Percentiles rank a stretch among this genome's conserved stretches.
phyloP scores from a whole-genome alignment of 345 rosid species.

The Boechera divaricarpa region DNA sequence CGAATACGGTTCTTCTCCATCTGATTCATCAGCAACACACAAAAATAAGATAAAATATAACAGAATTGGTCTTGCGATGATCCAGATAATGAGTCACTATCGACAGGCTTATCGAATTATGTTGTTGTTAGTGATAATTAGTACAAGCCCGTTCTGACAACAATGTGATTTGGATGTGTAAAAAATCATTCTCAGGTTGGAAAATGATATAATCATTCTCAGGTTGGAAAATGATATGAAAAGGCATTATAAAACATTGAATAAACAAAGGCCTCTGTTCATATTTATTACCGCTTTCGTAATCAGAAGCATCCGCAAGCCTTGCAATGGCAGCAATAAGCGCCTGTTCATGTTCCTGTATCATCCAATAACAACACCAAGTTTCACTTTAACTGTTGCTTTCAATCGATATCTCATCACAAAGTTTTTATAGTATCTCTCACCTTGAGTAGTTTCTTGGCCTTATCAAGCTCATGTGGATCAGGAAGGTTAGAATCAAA shows the following conservation, averaged over 20 bases:
- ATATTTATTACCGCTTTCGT: constrained; percentile 78
- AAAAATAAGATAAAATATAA: constrained; percentile 12
- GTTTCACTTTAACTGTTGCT: constrained; percentile 1
- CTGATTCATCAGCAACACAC: constrained; percentile 36
- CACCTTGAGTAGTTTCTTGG: constrained; percentile 85
- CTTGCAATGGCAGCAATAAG: constrained; percentile 83
- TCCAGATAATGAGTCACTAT: not conserved
- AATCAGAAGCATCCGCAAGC: constrained; percentile 91
- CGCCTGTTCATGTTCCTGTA: constrained; percentile 96
- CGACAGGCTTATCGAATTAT: not conserved
- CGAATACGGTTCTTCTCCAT: constrained; percentile 42
- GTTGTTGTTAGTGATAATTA: not conserved
- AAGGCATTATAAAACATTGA: not conserved
- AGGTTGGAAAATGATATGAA: constrained; percentile 4
- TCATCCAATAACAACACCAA: constrained; percentile 17
- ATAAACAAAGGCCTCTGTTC: not conserved
- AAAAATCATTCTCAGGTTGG: not conserved
- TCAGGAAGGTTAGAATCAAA: constrained; percentile 71
- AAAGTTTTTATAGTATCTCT: constrained; percentile 21
- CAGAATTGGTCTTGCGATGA: not conserved
- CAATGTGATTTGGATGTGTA: constrained; percentile 12
- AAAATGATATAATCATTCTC: not conserved
- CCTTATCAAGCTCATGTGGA: constrained; percentile 84
- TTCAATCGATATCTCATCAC: not conserved
- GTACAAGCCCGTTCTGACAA: not conserved